Evolutionary conservation across 208 protist species (phyloP).

Genomic region (Wallacemonas sp.): DNA sequence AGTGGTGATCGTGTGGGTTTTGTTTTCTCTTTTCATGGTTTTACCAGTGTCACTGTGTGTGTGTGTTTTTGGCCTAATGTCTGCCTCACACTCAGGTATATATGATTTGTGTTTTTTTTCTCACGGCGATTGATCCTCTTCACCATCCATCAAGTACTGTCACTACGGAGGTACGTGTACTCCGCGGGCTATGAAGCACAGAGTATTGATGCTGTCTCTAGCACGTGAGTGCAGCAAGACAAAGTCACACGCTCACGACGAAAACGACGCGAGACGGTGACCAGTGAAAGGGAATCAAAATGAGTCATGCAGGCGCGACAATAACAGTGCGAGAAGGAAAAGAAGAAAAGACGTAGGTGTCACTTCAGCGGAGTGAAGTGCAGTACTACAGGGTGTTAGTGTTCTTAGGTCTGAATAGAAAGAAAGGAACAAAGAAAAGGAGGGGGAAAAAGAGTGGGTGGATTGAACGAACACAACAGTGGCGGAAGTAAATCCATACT

Average conservation of each 20-base stretch:
- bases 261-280: no score
- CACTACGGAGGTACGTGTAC: slow-evolving; percentile 9
- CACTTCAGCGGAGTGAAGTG: not conserved
- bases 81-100: not conserved
- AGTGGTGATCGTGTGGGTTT: not conserved
- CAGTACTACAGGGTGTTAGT: not conserved
- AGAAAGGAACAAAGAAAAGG: not conserved
- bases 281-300: no score
- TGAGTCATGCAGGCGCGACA: no score
- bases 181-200: not conserved
- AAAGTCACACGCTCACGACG: no score
- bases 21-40: not conserved
- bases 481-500: not conserved
- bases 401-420: not conserved
- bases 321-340: not conserved
- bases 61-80: not conserved
- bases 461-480: slow-evolving; percentile 1
- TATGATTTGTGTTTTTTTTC: not conserved
- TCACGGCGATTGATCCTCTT: not conserved
- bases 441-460: not conserved
- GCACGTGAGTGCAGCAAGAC: no score
- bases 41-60: not conserved
- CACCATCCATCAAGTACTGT: not conserved
- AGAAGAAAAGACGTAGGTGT: no score
- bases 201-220: not conserved